Base-by-base conservation (phyloP, 768 basidiomycete species). In the Dentipellis sp. region DNA sequence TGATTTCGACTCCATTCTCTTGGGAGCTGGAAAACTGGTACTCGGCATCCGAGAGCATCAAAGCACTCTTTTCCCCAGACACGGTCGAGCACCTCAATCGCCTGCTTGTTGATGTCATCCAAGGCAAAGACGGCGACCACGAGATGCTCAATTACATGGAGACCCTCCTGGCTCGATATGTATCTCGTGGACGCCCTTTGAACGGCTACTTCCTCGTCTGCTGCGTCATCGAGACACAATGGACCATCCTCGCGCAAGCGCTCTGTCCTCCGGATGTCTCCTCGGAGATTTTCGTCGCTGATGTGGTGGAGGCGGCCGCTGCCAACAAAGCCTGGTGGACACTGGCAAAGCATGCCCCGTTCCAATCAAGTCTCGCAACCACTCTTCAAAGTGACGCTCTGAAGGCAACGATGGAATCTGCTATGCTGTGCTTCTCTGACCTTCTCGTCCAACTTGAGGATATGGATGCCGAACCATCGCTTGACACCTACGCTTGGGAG, bases 401-500 rank as follows among this genome's bases (percentile, higher is more conserved):
- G 54, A 74, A 72, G 62, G 64, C 64, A 21, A 81, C 83, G 0
- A 70, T 84, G 34, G 73, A 74, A 46, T 79, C 82, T 64, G 81
- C 89, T 2, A 75, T 89, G 72, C 80, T 88, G 57, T 87, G 85
- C 58, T 91, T 91, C 65, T 80, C 78, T 9, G 88, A 91, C 59
- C 76, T 94, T 38, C 74, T 89, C 37, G 71, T 77, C 5, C 91
- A 92, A 66, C 85, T 93, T 52, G 82, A 90, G 65, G 88, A 86
- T 58, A 83, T 93, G 82, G 89, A 91, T 12, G 72, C 75, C 3
- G 86, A 90, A 57, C 91, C 88, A 11, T 78, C 86, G 0, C 63
- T 85, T 36, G 91, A 94, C 66, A 89, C 87, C n/a, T 94, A 92
- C 69, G 83, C 88, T 52, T 93, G 86, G 85, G 91, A 94, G 66